Base-by-base conservation (phyloP, 768 basidiomycete genomes). In the Suillus alpinus region DNA sequence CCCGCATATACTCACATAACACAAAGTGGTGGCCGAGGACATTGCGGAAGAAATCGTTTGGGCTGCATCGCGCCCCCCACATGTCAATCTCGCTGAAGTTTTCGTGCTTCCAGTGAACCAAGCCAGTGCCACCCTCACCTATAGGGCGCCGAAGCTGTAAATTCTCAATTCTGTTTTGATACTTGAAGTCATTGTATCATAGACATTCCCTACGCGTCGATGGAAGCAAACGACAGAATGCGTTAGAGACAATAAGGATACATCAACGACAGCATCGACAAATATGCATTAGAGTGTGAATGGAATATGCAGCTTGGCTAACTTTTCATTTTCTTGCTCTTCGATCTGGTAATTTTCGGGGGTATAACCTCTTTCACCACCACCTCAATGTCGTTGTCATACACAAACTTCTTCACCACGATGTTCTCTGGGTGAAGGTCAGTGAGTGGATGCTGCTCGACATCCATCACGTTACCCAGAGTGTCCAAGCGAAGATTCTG, bases 41-140 rank as follows among this genome's bases (percentile, higher is more conserved):
- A 89, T 98, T 50, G 97, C 97, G 1, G 97, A 99, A 72, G 95
- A 98, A 75, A 95, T 99, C 68, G 94, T 96, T 20, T 99, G 96
- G 96, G 88, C 88, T 14, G 96, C 97, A 20, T 82, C 91, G 12
- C 87, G 95, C 44, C 95, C 95, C 12, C 81, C 91, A 43, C 95
- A 96, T 69, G 92, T 98, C 49, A 95, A 98, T 71, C 82, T 98
- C 46, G 94, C 92, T 0, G 89, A 94, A 68, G 75, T 91, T 12
- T 83, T 85, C 59, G 81, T 93, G 49, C 83, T 92, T 66, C 91
- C 91, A 2, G 87, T 88, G 34, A 91, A 91, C 71, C 91, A 93
- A 76, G 91, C 91, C 37, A 79, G 82, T 62, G 83, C 88, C 29
- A 85, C 81, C 26, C 72, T 91, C 65, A 83, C 77, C 65, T 87